Conservation (phyloP, 305 asterid species). For the Ajuga reptans region DNA sequence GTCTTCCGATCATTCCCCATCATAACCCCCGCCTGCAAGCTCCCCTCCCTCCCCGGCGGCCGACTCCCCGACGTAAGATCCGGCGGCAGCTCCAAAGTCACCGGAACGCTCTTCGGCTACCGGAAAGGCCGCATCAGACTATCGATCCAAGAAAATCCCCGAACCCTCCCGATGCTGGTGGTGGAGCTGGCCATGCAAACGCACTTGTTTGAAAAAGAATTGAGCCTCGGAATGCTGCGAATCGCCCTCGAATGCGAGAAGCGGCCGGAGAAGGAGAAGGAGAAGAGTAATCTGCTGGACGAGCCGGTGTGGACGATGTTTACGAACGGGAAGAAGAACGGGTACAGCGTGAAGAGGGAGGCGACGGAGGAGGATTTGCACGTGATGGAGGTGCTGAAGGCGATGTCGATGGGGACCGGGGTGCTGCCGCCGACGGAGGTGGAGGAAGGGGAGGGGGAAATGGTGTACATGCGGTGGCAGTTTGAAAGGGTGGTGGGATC, state of each 20-base stretch:
- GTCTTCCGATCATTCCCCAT: conserved; percentile 69
- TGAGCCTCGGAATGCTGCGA: conserved; percentile 56
- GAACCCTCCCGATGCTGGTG: conserved; percentile 52
- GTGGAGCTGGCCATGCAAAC: conserved; percentile 64
- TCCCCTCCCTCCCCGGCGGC: conserved; percentile 59
- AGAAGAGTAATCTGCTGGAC: conserved; percentile 39
- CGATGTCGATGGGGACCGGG: conserved; percentile 74
- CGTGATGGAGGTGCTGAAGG: conserved; percentile 68
- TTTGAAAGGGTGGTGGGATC: conserved; percentile 71
- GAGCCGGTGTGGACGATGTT: conserved; percentile 68
- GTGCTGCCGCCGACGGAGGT: conserved; percentile 46
- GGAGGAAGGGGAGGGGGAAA: conserved; percentile 50
- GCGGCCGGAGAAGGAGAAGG: conserved; percentile 42
- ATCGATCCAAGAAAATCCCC: conserved; percentile 54
- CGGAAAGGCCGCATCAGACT: conserved; percentile 56
- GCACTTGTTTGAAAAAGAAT: conserved; percentile 46
- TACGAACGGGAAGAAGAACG: conserved; percentile 61
- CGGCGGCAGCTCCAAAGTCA: conserved; percentile 22
- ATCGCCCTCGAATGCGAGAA: conserved; percentile 69
- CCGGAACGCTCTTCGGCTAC: conserved; percentile 63
- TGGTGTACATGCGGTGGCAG: conserved; percentile 60
- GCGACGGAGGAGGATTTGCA: conserved; percentile 59
- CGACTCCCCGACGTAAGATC: conserved; percentile 33
- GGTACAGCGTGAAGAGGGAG: conserved; percentile 45
- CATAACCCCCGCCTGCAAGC: conserved; percentile 49